Evolutionary conservation across 2,329 filamentous ascomycete species (phyloP), one percentile per base, ranked within the genome.

Genomic region (Epichloe uncinata): DNA sequence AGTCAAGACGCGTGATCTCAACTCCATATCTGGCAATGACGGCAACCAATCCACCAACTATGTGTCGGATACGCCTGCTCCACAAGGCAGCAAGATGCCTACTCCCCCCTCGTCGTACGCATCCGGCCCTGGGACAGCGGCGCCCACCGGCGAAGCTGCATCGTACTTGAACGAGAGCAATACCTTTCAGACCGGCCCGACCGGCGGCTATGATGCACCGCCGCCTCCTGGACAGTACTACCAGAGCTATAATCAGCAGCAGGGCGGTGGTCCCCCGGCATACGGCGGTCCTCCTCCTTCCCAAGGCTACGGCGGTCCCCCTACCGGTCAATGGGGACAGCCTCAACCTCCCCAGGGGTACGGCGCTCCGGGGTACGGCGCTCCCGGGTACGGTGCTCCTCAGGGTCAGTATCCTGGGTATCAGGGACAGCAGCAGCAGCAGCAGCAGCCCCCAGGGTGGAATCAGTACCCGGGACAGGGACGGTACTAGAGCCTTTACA

Each of bases 1-100:
- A 58, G 77, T 83, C 49, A 73, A 75, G 55, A 75, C 73, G 3
- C 71, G 79, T 51, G 79, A 83, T 54, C 62, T 81, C 12, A 68
- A 71, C 47, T 74, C 75, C 12, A 74, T 80, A 72, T 71, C 70
- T 40, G 75, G 73, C 2, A 65, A 66, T 4, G 71, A 77, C 51
- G 66, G 66, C 18, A 64, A 68, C 38, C 58, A 67, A 48, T 53
- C 60, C 37, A 44, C 61, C 52, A 66, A 64, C 48, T 69, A 69
- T 50, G 55, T 66, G 33, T 71, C 71, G 3, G 60, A 57, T 47
- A 67, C 68, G 2, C 67, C 72, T 42, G 66, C 66, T 2, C 65
- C 65, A 1, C 59, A 58, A 55, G 57, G 55, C 55, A 60, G 50
- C 59, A 55, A 61, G 48, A 58, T 55, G 42, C 64, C 55, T 30